Evolutionary conservation across 108 stramenopile genomes (phyloP).

Genomic region (Skeletonema grethae): DNA sequence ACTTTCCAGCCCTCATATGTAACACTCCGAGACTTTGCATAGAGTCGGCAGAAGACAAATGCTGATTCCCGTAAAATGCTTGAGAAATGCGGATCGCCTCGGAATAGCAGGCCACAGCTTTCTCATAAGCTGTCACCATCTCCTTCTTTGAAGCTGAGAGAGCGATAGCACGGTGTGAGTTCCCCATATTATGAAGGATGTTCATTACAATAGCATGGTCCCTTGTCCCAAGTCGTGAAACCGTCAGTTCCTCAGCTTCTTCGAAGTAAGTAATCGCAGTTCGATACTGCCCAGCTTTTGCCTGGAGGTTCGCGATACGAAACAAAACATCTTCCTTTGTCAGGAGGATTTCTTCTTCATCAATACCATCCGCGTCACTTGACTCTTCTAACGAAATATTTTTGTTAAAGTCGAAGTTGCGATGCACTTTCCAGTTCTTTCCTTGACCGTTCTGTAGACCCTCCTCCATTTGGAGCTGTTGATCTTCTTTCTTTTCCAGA

Average conservation of each 20-base stretch:
- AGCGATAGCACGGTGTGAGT: conserved; percentile 33
- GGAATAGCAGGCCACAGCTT: conserved; percentile 43
- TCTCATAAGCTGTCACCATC: conserved; percentile 22
- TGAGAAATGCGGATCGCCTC: conserved; percentile 48
- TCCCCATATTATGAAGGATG: conserved; percentile 43
- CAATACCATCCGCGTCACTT: not conserved
- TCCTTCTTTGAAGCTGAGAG: conserved; percentile 13
- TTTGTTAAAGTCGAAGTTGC: conserved; percentile 12
- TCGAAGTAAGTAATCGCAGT: conserved; percentile 42
- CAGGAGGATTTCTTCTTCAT: conserved; percentile 5
- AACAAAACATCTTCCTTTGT: conserved; percentile 50
- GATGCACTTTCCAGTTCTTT: conserved; percentile 12
- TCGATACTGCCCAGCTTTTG: conserved; percentile 19
- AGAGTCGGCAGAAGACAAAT: conserved; percentile 38
- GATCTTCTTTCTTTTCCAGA: conserved; percentile 23
- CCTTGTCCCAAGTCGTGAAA: conserved; percentile 34
- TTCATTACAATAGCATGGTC: conserved; percentile 50
- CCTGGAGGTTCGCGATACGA: conserved; percentile 47
- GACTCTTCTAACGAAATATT: conserved; percentile 4
- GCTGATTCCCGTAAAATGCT: conserved; percentile 29
- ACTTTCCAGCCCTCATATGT: conserved; percentile 17
- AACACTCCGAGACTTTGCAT: conserved; percentile 41
- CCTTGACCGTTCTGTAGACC: conserved; percentile 12
- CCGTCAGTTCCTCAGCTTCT: conserved; percentile 47
- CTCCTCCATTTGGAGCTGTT: not conserved